Evolutionary conservation across 2,329 filamentous ascomycete species (phyloP).

Genomic region (Alternaria gaisen): DNA sequence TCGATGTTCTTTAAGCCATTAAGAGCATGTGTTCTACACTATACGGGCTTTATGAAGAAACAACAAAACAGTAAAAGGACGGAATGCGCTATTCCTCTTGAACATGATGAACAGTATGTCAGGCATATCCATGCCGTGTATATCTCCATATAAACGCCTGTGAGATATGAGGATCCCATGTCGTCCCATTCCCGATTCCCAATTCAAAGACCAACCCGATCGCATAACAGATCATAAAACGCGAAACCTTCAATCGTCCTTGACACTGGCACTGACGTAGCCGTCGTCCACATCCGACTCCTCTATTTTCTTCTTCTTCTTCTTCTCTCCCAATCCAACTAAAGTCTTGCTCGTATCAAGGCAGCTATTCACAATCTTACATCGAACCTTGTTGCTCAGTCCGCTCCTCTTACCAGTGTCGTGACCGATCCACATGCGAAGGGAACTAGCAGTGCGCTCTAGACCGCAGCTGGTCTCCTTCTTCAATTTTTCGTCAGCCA

Average conservation of each 20-base stretch:
- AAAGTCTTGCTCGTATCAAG: constrained; percentile 55
- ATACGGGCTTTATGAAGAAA: not conserved
- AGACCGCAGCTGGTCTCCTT: constrained; percentile 50
- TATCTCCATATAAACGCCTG: constrained; percentile 1
- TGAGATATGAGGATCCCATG: not conserved
- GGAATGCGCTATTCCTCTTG: not conserved
- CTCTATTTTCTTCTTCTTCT: constrained; percentile 15
- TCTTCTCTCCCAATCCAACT: constrained; percentile 44
- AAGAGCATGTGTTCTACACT: not conserved
- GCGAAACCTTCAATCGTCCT: constrained; percentile 28
- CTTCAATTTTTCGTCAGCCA: constrained; percentile 44
- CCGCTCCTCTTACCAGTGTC: constrained; percentile 54
- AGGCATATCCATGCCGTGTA: constrained; percentile 1
- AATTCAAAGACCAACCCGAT: not conserved
- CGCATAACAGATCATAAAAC: not conserved
- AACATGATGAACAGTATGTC: not conserved
- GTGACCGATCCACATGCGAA: constrained; percentile 59
- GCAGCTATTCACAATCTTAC: constrained; percentile 53
- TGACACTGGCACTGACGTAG: constrained; percentile 40
- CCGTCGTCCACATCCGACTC: constrained; percentile 40
- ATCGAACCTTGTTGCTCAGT: constrained; percentile 49
- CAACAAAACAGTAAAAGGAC: not conserved
- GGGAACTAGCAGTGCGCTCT: constrained; percentile 54
- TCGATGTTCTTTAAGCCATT: no score
- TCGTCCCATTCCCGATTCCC: not conserved